Base-by-base conservation (phyloP, 768 basidiomycete genomes). In the Xerocomellus intermedius region DNA sequence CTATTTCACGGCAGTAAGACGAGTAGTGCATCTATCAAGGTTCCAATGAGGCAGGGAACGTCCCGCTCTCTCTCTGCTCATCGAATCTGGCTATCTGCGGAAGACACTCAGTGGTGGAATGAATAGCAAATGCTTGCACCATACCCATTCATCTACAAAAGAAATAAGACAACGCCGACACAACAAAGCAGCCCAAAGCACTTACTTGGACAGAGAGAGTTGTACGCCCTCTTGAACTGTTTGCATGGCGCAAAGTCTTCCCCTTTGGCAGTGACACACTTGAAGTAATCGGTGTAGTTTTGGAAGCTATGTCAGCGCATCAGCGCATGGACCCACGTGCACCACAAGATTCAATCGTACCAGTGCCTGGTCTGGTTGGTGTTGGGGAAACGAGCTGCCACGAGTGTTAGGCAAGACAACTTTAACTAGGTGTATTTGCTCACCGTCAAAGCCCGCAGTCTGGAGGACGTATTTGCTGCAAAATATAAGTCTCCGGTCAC, bases 181-280 rank as follows among this genome's bases (percentile, higher is more conserved):
- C n/a, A n/a, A 38, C n/a, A 22, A 44, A 28, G 10, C 22, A 4
- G 30, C 4, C 13, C 8, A 44, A 24, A 37, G 17, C 14, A 86
- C 94, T 73, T 65, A 98, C 97, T 98, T 60, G 97, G 97, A 77
- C 97, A 99, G 56, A 98, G 84, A 39, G 95, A 94, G 79, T 93
- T 82, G 81, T 94, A 99, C 28, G 91, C 91, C 73, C 85, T 84
- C 79, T 89, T 91, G 85, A 99, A 99, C 74, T 97, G 95, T 78
- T 94, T 94, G 87, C 97, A 98, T 2, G 97, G 94, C n/a, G 87
- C 85, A 71, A 86, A 98, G 56, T 98, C 97, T 64, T 99, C 97
- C 63, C 97, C 97, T 78, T 97, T 98, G 64, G 95, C 95, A 64
- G 89, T 74, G 64, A 98, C 76, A 74, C 97, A 99, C 74, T 96